Evolutionary conservation across 2,329 filamentous ascomycete genomes (phyloP).

Genomic region (Magnaporthiopsis rhizophila): DNA sequence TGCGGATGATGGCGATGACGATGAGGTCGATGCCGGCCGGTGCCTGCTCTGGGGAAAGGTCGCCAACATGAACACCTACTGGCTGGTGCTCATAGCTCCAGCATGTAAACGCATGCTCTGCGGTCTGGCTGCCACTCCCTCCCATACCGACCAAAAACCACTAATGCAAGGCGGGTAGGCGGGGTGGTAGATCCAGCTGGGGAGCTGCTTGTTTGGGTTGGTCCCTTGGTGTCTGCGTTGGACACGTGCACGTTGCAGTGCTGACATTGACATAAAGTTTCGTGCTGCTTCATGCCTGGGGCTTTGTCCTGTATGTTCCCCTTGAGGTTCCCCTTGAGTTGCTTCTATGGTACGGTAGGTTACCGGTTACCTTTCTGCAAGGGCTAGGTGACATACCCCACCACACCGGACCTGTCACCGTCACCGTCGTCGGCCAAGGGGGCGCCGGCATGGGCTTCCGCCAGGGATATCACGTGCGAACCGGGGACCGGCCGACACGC

Average conservation of each 20-base stretch:
- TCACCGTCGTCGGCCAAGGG: no score
- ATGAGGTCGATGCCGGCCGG: neutral
- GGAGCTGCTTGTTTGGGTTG: neutral
- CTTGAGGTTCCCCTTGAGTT: neutral
- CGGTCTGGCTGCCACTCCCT: neutral
- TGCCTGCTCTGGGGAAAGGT: neutral
- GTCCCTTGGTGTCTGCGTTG: neutral
- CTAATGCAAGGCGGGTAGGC: neutral
- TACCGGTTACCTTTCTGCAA: no score
- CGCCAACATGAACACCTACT: neutral
- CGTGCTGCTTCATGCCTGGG: neutral
- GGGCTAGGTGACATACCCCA: neutral
- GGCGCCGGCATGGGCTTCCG: no score
- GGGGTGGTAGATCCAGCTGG: neutral
- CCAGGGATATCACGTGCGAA: no score
- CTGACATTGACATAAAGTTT: neutral
- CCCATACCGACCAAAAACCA: neutral
- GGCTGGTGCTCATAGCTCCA: neutral
- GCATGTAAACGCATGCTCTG: neutral
- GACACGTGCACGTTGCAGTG: neutral
- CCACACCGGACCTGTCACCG: no score
- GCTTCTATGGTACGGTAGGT: neutral
- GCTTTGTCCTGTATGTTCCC: neutral
- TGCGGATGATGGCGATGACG: neutral
- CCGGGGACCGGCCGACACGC: no score